Evolutionary conservation across 192 early-diverging fungal genomes (phyloP).

Genomic region (Dimargaris xerosporica): DNA sequence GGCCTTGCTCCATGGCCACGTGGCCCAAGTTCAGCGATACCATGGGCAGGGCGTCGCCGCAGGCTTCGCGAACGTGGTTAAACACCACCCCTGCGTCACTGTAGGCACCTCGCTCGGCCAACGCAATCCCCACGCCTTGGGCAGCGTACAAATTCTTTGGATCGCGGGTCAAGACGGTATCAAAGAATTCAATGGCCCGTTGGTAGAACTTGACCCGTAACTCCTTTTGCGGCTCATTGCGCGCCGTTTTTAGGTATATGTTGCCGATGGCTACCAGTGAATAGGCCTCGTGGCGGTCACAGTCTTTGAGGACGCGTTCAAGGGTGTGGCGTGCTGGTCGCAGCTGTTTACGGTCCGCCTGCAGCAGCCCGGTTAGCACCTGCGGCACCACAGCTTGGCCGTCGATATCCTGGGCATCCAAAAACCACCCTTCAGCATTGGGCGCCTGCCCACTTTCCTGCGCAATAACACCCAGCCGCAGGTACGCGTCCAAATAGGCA

Average conservation of each 20-base stretch:
- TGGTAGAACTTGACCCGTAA: conserved; percentile 31
- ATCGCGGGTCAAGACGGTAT: conserved; percentile 55
- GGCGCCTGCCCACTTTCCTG: conserved; percentile 30
- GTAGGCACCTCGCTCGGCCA: conserved; percentile 51
- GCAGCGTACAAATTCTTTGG: conserved; percentile 58
- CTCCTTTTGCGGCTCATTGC: conserved; percentile 19
- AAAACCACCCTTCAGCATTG: conserved; percentile 44
- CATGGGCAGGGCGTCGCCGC: conserved; percentile 27
- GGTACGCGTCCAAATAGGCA: conserved; percentile 58
- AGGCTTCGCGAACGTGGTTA: conserved; percentile 42
- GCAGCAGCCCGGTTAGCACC: conserved; percentile 57
- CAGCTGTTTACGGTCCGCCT: conserved; percentile 39
- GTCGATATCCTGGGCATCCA: conserved; percentile 43
- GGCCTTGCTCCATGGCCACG: conserved; percentile 52
- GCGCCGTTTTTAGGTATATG: conserved; percentile 50
- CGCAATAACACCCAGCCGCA: conserved; percentile 62
- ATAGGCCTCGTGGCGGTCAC: conserved; percentile 63
- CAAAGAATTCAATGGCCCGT: conserved; percentile 67
- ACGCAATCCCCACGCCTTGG: conserved; percentile 68
- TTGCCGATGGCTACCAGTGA: conserved; percentile 70
- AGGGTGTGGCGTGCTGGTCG: conserved; percentile 53
- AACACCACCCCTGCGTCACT: conserved; percentile 50
- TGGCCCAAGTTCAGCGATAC: conserved; percentile 63
- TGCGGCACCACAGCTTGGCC: conserved; percentile 42
- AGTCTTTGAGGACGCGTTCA: conserved; percentile 61